Conservation (phyloP, 257 asterid species). For the Verbena officinalis region DNA sequence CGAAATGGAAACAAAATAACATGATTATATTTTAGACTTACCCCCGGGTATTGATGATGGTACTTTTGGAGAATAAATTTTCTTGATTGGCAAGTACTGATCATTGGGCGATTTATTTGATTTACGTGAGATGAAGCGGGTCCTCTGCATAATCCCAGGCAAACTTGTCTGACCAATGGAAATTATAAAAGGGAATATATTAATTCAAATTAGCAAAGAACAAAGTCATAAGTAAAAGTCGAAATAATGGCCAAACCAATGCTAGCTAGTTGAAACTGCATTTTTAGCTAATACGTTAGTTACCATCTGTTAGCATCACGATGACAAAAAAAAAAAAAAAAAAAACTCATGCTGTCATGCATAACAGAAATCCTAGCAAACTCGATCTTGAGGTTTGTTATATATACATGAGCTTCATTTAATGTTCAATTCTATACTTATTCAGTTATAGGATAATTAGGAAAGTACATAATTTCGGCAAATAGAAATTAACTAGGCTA, state of each 20-base stretch:
- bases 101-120: background rate
- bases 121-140: slow-evolving; percentile 15
- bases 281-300: no score
- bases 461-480: background rate
- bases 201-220: background rate
- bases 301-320: no score
- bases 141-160: slow-evolving; percentile 12
- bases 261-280: no score
- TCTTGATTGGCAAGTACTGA: background rate
- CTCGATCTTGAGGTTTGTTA: background rate
- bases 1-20: no score
- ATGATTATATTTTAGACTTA: no score
- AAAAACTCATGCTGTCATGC: no score
- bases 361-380: no score
- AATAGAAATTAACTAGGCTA: background rate
- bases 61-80: slow-evolving; percentile 8
- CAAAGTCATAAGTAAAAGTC: no score
- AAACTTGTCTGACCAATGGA: slow-evolving; percentile 21
- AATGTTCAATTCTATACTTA: background rate
- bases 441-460: background rate
- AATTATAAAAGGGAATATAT: background rate
- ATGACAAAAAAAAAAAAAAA: no score
- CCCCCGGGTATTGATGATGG: no score
- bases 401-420: background rate
- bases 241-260: no score